Evolutionary conservation across 805 yeast species (phyloP), one percentile per base, ranked within the genome.

Genomic region (Yarrowia alimentaria): DNA sequence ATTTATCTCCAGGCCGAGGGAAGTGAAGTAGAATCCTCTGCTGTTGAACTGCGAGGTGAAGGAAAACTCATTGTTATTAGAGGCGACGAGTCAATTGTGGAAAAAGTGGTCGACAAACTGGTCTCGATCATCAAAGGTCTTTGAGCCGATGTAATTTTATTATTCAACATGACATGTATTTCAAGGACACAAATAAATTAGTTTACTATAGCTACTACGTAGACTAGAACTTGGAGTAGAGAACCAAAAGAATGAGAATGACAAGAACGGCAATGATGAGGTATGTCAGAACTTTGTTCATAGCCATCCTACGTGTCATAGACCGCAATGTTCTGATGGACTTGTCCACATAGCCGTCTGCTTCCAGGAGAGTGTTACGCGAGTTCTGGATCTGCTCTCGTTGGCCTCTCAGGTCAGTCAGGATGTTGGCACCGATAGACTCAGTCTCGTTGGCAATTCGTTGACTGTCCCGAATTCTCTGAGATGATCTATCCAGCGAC

Each of bases 371-470:
- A 0, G 95, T 86, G 60, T 84, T 85, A 65, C 97, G 79, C 17
- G 96, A 80, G 60, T 90, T 88, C 50, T 79, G 71, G 34, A 93
- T 78, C 62, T 94, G 97, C 61, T 93, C 99, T 53, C 99, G 74
- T 69, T 93, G 99, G 19, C 95, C 83, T 55, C 96, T 76, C 57
- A 93, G 71, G 64, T 91, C 96, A 60, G 80, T 81, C 68, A 93
- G 75, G 48, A 93, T 93, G 57, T 85, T 83, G 11, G 96, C 87
- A 1, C 99, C 99, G 47, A 93, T 80, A 24, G 75, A 74, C 67
- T 93, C 99, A 0, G 99, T 89, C 59, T 93, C 99, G 48, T 85
- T 72, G 6, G 98, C 99, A 3, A 89, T 74, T 58, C 97, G 75
- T 56, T 91, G 94, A 16, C 93, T 83, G 38, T 93, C 97, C 54